Evolutionary conservation across 345 rosid genomes (phyloP), one percentile per base, ranked within the genome.

Genomic region (Erodium maritimum): DNA sequence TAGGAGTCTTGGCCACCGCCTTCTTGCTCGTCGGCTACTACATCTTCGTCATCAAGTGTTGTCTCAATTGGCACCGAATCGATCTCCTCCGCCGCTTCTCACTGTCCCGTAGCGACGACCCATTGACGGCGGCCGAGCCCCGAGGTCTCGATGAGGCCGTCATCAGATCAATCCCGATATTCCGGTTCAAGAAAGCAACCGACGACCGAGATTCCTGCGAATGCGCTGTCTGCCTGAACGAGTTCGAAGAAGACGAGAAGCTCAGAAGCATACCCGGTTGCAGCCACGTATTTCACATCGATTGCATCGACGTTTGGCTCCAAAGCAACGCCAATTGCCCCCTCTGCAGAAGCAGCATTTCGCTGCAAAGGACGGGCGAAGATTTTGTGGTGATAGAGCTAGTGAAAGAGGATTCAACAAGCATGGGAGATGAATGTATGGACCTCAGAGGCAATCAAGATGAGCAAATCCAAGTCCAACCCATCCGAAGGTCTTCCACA

Each of bases 251-350:
- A 52, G 79, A 86, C 2, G 97, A 91, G 79, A 88, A 75, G 68
- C 77, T 88, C 1, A 76, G 81, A 61, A 73, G 67, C 33, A 77
- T 91, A 19, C 98, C 98, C 4, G 79, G 70, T 11, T 91, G 98
- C 46, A 50, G 67, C 71, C 98, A 91, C 71, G 80, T 88, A 50
- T 91, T 91, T 51, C 98, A 91, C 58, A 84, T 91, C 1, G 96
- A 91, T 57, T 91, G 96, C 76, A 88, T 91, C 54, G 98, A 88
- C 69, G 66, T 83, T 55, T 91, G 98, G 96, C 96, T 91, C 48
- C 98, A 88, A 65, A 81, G 60, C 81, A 86, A 86, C 61, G 85
- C 90, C 1, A 91, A 86, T 57, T 91, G 98, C 60, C 98, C 98
- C 3, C 73, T 91, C 54, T 91, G 98, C 67, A 70, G 98, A 65